Conservation (phyloP, 805 yeast genomes). For the Candida xiaguanensis region DNA sequence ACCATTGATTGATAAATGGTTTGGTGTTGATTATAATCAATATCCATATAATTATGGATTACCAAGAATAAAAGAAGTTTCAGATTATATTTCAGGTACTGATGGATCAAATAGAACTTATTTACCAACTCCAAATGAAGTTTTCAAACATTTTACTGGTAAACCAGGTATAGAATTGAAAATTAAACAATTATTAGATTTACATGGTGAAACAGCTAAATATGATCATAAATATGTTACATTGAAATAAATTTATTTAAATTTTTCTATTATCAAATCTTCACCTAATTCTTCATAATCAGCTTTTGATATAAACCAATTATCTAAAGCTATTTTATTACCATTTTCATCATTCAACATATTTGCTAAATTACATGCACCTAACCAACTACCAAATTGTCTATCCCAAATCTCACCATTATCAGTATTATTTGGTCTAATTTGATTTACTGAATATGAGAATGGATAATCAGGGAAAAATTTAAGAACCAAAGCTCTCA, state of each 20-base stretch:
- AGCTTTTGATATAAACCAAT: slow-evolving; percentile 55
- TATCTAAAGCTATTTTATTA: slow-evolving; percentile 38
- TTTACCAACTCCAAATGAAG: slow-evolving; percentile 67
- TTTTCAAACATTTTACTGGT: slow-evolving; percentile 56
- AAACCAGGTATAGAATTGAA: slow-evolving; percentile 60
- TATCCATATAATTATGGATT: slow-evolving; percentile 74
- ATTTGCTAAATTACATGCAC: slow-evolving; percentile 66
- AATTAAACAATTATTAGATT: slow-evolving; percentile 53
- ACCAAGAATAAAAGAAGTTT: slow-evolving; percentile 68
- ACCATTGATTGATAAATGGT: slow-evolving; percentile 38
- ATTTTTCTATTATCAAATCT: slow-evolving; percentile 33
- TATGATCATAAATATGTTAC: slow-evolving; percentile 41
- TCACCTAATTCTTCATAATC: slow-evolving; percentile 66
- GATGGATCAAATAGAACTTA: slow-evolving; percentile 62
- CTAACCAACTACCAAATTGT: slow-evolving; percentile 62
- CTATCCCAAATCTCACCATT: slow-evolving; percentile 47
- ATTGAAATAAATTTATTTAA: slow-evolving; percentile 33
- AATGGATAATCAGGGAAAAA: slow-evolving; percentile 46
- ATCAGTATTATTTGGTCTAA: slow-evolving; percentile 20
- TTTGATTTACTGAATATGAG: slow-evolving; percentile 19
- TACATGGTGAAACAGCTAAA: slow-evolving; percentile 46
- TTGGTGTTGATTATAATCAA: slow-evolving; percentile 35
- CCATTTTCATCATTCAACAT: slow-evolving; percentile 44
- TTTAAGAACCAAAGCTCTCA: slow-evolving; percentile 41
- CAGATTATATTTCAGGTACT: slow-evolving; percentile 63